phyloP scores from a whole-genome alignment of 768 basidiomycete species.

The Russula earlei region DNA sequence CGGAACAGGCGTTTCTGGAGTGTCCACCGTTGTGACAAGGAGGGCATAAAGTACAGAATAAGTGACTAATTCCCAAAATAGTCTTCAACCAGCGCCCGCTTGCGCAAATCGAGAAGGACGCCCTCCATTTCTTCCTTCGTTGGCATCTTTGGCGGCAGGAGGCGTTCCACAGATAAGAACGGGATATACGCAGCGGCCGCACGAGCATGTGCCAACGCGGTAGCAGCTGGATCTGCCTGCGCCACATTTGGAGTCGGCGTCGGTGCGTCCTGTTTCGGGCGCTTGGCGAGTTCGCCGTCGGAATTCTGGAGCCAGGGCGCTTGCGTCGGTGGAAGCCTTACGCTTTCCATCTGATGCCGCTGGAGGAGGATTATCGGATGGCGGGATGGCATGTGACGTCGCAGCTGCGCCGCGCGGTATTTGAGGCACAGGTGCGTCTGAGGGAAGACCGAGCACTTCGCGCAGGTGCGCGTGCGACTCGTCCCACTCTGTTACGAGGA shows the following conservation, averaged over 20 bases:
- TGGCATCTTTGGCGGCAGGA: conserved; percentile 70
- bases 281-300: conserved; percentile 25
- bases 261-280: conserved; percentile 23
- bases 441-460: conserved; percentile 14
- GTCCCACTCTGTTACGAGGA: background rate
- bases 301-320: conserved; percentile 29
- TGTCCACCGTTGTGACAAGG: background rate
- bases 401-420: conserved; percentile 35
- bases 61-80: conserved; percentile 41
- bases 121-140: conserved; percentile 70
- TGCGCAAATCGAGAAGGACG: conserved; percentile 64
- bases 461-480: conserved; percentile 4
- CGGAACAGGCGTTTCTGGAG: background rate
- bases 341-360: conserved; percentile 36
- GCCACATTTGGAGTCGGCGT: conserved; percentile 13
- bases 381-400: conserved; percentile 22
- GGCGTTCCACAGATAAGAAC: conserved; percentile 62
- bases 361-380: conserved; percentile 20
- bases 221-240: conserved; percentile 20
- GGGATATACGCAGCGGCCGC: conserved; percentile 63
- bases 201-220: conserved; percentile 33
- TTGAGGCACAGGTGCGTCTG: conserved; percentile 42
- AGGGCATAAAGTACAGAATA: background rate
- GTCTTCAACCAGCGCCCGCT: conserved; percentile 77
- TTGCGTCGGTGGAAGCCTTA: conserved; percentile 42